These are phyloP conservation scores for Polyplosphaeria fusca DNA, from an alignment of 495 filamentous ascomycete species.

Conservation along the genomic window DNA sequence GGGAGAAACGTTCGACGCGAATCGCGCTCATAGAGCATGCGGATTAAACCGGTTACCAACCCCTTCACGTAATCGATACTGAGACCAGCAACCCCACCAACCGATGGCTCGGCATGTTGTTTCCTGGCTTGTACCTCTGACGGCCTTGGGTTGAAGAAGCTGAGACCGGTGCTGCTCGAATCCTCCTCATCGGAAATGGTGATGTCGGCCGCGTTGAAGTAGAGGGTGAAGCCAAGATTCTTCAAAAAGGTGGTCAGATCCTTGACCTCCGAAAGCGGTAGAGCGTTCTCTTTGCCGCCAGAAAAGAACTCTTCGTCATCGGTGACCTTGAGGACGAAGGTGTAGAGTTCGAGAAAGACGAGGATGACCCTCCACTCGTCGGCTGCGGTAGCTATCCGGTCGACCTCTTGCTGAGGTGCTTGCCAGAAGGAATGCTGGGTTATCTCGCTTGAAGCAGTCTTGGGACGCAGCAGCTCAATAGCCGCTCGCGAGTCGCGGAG, in stretches of 20 bases:
- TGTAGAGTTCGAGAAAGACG: conserved; percentile 90
- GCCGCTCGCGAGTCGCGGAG: conserved; percentile 56
- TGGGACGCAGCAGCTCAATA: conserved; percentile 54
- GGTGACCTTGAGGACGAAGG: conserved; percentile 83
- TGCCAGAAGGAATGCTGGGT: conserved; percentile 22
- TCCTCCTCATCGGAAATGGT: conserved; percentile 51
- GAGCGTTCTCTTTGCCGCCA: conserved; percentile 55
- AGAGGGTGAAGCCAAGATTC: conserved; percentile 85
- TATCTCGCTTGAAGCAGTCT: conserved; percentile 31
- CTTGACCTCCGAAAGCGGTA: conserved; percentile 68
- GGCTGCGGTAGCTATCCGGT: conserved; percentile 40
- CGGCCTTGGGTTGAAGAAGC: conserved; percentile 50
- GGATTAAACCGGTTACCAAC: conserved; percentile 77
- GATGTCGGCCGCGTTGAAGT: conserved; percentile 75
- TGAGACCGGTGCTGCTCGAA: conserved; percentile 48
- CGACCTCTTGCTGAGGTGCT: conserved; percentile 7
- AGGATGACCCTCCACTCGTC: conserved; percentile 87
- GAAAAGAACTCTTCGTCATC: conserved; percentile 86
- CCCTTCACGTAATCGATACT: conserved; percentile 74
- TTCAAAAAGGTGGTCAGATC: conserved; percentile 82
- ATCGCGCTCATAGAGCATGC: conserved; percentile 90
- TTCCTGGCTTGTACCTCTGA: conserved; percentile 8
- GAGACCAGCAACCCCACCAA: conserved; percentile 66
- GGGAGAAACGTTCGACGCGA: conserved; percentile 83
- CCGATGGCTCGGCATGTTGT: conserved; percentile 35